Evolutionary conservation across 192 early-diverging fungal species (phyloP).

Genomic region (Backusella mclennaniae): DNA sequence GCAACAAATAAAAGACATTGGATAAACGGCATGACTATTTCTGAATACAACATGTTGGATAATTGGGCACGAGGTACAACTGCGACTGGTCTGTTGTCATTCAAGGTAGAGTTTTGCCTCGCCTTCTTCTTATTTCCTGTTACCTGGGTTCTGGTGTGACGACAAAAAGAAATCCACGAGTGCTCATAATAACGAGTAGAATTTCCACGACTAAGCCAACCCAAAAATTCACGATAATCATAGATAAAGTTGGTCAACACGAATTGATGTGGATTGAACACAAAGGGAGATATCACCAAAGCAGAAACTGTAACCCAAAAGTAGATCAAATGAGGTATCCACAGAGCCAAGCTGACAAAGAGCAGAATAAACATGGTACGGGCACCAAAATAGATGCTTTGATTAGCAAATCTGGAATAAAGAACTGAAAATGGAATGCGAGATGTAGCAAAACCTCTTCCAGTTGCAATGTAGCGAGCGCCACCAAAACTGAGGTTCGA

Average conservation of each 20-base stretch:
- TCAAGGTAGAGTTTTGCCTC: slow-evolving; percentile 22
- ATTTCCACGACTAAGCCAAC: slow-evolving; percentile 64
- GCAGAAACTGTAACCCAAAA: slow-evolving; percentile 69
- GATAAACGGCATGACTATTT: slow-evolving; percentile 59
- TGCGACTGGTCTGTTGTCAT: slow-evolving; percentile 38
- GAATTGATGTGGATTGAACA: slow-evolving; percentile 79
- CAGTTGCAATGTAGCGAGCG: slow-evolving; percentile 70
- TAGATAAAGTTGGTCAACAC: slow-evolving; percentile 61
- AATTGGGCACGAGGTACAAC: slow-evolving; percentile 56
- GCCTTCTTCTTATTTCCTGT: slow-evolving; percentile 65
- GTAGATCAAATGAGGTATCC: slow-evolving; percentile 61
- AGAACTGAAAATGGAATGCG: slow-evolving; percentile 61
- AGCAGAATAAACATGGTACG: slow-evolving; percentile 58
- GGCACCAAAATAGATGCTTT: slow-evolving; percentile 67
- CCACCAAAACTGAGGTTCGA: slow-evolving; percentile 66
- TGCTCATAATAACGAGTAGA: slow-evolving; percentile 50
- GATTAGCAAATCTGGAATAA: slow-evolving; percentile 62
- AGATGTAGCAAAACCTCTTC: slow-evolving; percentile 71
- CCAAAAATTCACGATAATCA: slow-evolving; percentile 66
- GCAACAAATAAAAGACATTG: slow-evolving; percentile 54
- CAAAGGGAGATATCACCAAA: slow-evolving; percentile 63
- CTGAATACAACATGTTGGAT: slow-evolving; percentile 58
- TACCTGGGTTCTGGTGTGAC: slow-evolving; percentile 54
- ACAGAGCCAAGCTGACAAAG: slow-evolving; percentile 58
- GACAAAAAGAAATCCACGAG: slow-evolving; percentile 69